These are phyloP conservation scores for Balamuthia mandrillaris DNA, from an alignment of 208 protist genomes.

Conservation along the genomic window DNA sequence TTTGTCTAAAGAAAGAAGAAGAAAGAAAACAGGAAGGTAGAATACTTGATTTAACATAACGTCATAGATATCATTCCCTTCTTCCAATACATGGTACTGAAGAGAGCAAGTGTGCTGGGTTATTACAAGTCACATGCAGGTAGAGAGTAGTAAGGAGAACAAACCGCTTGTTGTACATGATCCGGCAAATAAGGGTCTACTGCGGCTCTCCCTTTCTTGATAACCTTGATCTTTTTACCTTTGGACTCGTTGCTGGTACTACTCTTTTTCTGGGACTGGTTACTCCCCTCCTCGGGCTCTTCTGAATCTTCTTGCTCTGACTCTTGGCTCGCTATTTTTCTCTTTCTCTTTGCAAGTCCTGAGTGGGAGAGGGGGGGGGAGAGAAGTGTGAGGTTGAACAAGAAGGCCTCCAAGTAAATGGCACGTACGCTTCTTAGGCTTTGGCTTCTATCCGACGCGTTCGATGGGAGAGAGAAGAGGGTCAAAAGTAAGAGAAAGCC, in stretches of 20 bases:
- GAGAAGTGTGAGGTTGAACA: too few relatives aligned
- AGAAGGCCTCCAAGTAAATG: too few relatives aligned
- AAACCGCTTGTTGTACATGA: slow-evolving; percentile 13
- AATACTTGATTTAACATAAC: slow-evolving; percentile 37
- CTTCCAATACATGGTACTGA: slow-evolving; percentile 29
- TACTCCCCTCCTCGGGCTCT: too few relatives aligned
- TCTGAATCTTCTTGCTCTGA: neutral
- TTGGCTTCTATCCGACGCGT: too few relatives aligned
- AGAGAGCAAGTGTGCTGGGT: too few relatives aligned
- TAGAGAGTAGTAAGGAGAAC: neutral
- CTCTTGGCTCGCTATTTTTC: neutral
- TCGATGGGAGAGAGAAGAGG: too few relatives aligned
- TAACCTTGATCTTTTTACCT: slow-evolving; percentile 28
- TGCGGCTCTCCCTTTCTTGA: slow-evolving; percentile 31
- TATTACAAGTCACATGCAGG: neutral
- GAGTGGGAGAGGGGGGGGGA: too few relatives aligned
- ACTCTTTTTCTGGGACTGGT: too few relatives aligned
- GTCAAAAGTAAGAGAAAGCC: too few relatives aligned
- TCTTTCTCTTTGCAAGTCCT: neutral
- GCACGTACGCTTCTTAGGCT: too few relatives aligned
- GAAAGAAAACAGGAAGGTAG: neutral
- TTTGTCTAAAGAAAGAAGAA: neutral
- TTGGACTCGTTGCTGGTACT: neutral
- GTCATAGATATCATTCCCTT: slow-evolving; percentile 34
- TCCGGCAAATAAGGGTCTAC: neutral